A percentile compares a stretch with the other conserved stretches of the same genome.
These are phyloP conservation scores for Vitis cinerea DNA, from an alignment of 164 flowering plant genomes.

Conservation along the genomic window DNA sequence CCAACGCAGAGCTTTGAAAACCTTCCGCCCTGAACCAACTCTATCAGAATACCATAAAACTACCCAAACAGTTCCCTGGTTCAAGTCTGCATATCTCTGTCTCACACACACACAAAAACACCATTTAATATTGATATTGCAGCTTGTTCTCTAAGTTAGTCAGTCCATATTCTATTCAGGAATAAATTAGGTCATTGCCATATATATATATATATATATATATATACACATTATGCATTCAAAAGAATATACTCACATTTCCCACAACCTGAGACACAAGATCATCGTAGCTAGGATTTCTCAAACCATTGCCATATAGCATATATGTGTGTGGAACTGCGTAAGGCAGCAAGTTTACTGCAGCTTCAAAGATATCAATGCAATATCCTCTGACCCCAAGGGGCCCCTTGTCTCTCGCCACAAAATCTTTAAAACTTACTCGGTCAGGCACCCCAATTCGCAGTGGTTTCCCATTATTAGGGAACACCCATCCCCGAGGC, in stretches of 20 bases:
- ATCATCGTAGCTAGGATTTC: conserved; percentile 56
- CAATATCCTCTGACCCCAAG: conserved; percentile 63
- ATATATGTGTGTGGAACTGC: conserved; percentile 64
- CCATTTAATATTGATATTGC: not conserved
- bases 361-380: conserved; percentile 88
- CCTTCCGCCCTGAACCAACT: not conserved
- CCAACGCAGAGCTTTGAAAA: not conserved
- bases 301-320: conserved; percentile 63
- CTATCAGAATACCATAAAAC: not conserved
- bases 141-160: not conserved
- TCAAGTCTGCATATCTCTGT: not conserved
- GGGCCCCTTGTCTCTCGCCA: conserved; percentile 44
- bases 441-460: conserved; percentile 78
- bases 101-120: not conserved
- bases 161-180: not conserved
- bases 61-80: not conserved
- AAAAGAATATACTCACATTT: conserved; percentile 52
- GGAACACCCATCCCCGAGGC: conserved; percentile 97
- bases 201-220: too few species aligned
- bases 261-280: conserved; percentile 52
- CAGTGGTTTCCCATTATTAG: conserved; percentile 76
- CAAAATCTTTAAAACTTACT: conserved; percentile 65
- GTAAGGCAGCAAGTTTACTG: conserved; percentile 71
- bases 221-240: not conserved
- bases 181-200: not conserved